These are phyloP conservation scores for Prinsepia uniflora DNA, from an alignment of 306 rosid species.

Conservation along the genomic window DNA sequence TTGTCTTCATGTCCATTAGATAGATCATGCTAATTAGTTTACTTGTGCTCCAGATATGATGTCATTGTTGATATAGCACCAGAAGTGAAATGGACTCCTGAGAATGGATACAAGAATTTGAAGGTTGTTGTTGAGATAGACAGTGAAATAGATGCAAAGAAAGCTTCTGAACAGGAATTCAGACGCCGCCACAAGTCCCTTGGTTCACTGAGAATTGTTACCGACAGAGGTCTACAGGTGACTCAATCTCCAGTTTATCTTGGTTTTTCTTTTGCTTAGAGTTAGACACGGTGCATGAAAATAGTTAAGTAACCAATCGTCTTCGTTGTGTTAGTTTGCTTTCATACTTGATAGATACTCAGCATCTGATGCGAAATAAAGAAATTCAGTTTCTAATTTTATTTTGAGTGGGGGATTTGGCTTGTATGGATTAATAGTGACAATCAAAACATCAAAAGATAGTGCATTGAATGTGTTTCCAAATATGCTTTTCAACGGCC, in stretches of 20 bases:
- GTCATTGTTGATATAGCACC: constrained; percentile 84
- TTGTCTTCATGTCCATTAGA: constrained; percentile 21
- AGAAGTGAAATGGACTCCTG: constrained; percentile 77
- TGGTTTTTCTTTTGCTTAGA: neutral
- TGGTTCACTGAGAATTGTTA: constrained; percentile 66
- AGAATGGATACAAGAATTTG: constrained; percentile 74
- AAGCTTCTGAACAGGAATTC: constrained; percentile 61
- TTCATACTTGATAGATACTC: neutral
- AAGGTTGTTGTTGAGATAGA: constrained; percentile 81
- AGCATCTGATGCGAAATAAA: neutral
- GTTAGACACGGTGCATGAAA: neutral
- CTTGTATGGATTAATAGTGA: neutral
- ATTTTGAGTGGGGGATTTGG: neutral
- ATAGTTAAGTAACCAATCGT: neutral
- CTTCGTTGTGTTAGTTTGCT: no score
- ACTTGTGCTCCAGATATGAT: constrained; percentile 65
- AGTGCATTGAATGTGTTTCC: neutral
- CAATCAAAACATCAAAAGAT: neutral
- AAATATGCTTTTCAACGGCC: neutral
- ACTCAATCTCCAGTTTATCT: constrained; percentile 20
- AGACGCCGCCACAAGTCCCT: constrained; percentile 70
- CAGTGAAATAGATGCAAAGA: constrained; percentile 68
- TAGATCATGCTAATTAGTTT: constrained; percentile 25
- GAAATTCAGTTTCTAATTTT: neutral
- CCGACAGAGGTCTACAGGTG: constrained; percentile 89